phyloP scores from a whole-genome alignment of 768 basidiomycete genomes.

The Hygrocybe punicea region DNA sequence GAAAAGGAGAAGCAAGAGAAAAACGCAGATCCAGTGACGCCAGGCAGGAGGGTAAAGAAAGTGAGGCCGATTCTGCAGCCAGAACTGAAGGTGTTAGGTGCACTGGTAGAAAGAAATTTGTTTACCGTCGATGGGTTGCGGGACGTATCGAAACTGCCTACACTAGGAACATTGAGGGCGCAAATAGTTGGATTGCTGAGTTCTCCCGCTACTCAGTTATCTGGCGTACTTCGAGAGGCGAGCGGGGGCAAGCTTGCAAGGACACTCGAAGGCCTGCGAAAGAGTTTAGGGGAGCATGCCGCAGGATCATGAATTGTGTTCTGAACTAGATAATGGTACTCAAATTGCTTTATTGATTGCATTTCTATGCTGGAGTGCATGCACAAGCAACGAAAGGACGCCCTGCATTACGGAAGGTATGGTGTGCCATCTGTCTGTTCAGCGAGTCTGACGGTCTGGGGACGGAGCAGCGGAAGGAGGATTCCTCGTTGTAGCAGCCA shows the following conservation, averaged over 20 bases:
- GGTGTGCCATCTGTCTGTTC: background rate
- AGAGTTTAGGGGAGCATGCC: slow-evolving; percentile 29
- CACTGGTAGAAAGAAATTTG: slow-evolving; percentile 72
- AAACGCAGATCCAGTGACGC: slow-evolving; percentile 63
- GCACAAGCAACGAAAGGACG: too few species aligned
- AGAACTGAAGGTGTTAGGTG: slow-evolving; percentile 71
- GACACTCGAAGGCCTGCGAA: slow-evolving; percentile 72
- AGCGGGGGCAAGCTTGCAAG: slow-evolving; percentile 65
- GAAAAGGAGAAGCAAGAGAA: slow-evolving; percentile 48
- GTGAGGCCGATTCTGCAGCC: slow-evolving; percentile 54
- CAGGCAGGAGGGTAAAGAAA: slow-evolving; percentile 66
- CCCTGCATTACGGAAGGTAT: too few species aligned
- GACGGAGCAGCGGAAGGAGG: slow-evolving; percentile 11
- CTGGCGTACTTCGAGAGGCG: slow-evolving; percentile 65
- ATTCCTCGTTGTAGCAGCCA: slow-evolving; percentile 28
- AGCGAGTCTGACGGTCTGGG: slow-evolving; percentile 1
- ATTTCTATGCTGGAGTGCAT: too few species aligned
- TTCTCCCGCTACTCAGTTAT: slow-evolving; percentile 68
- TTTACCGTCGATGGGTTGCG: slow-evolving; percentile 58
- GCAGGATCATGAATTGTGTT: background rate
- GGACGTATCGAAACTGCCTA: slow-evolving; percentile 70
- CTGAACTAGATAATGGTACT: too few species aligned
- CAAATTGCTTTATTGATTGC: too few species aligned
- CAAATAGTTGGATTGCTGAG: slow-evolving; percentile 85
- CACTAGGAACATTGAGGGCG: slow-evolving; percentile 69